These are phyloP conservation scores for Pachysolen tannophilus DNA, from an alignment of 805 yeast genomes.

Conservation along the genomic window DNA sequence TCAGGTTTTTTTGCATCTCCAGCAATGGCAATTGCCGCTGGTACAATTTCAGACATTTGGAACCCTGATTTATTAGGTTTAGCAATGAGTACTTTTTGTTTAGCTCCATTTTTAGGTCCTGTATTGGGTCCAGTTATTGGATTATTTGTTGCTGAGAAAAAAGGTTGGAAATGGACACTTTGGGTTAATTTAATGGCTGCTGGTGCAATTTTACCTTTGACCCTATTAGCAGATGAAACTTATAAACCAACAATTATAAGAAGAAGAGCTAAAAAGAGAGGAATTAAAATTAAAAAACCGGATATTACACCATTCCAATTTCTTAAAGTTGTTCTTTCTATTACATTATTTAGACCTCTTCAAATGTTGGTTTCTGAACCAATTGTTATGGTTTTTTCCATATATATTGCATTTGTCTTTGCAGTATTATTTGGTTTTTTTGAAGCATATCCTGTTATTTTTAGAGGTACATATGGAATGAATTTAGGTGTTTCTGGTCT, in stretches of 20 bases:
- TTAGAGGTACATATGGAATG: conserved; percentile 58
- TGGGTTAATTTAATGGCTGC: conserved; percentile 70
- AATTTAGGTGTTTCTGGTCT: conserved; percentile 54
- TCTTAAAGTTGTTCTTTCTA: conserved; percentile 35
- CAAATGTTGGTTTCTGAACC: conserved; percentile 70
- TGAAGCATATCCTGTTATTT: conserved; percentile 72
- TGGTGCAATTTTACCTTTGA: conserved; percentile 42
- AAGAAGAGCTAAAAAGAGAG: conserved; percentile 53
- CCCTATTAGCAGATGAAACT: conserved; percentile 53
- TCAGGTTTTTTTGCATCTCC: conserved; percentile 75
- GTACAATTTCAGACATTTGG: conserved; percentile 76
- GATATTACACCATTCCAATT: conserved; percentile 26
- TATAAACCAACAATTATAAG: conserved; percentile 60
- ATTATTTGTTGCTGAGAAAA: conserved; percentile 54
- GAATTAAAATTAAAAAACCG: conserved; percentile 35
- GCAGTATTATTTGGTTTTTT: conserved; percentile 76
- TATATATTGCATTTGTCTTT: conserved; percentile 67
- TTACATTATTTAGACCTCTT: conserved; percentile 53
- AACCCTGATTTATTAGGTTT: conserved; percentile 53
- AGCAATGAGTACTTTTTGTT: conserved; percentile 73
- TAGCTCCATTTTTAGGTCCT: conserved; percentile 79
- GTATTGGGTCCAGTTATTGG: conserved; percentile 71
- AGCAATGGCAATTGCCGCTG: conserved; percentile 79
- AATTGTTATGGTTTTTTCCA: conserved; percentile 59
- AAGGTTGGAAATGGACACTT: conserved; percentile 65